Conservation (phyloP, 176 grass and related monocot species). For the Musa troglodytarum region DNA sequence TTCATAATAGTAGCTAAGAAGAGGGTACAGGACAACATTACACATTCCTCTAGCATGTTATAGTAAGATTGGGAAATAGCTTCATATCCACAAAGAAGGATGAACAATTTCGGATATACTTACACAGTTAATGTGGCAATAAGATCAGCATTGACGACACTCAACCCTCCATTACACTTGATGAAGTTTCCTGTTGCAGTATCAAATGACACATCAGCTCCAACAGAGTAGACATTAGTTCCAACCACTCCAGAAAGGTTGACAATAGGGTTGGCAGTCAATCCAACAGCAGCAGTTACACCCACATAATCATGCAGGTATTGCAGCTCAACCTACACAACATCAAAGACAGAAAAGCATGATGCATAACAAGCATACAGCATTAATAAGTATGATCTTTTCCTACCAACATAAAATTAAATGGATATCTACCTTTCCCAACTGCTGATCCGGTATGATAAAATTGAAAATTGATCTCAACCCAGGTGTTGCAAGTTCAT, state of each 20-base stretch:
- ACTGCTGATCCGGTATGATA: slow-evolving; percentile 78
- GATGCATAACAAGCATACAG: too few relatives aligned
- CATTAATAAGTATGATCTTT: neutral
- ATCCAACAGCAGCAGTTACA: slow-evolving; percentile 66
- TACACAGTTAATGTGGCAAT: slow-evolving; percentile 65
- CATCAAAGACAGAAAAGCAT: neutral
- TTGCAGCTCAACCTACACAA: slow-evolving; percentile 73
- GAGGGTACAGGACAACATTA: too few relatives aligned
- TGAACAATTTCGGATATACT: slow-evolving; percentile 18
- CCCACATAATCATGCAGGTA: slow-evolving; percentile 85
- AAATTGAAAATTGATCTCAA: slow-evolving; percentile 88
- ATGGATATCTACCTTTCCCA: slow-evolving; percentile 58
- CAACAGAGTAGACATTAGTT: slow-evolving; percentile 51
- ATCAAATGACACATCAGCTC: slow-evolving; percentile 83
- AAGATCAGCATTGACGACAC: slow-evolving; percentile 65
- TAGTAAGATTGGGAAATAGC: neutral
- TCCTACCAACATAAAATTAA: neutral
- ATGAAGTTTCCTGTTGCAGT: slow-evolving; percentile 77
- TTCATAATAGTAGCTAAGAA: too few relatives aligned
- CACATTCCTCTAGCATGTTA: too few relatives aligned
- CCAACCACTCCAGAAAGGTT: slow-evolving; percentile 71
- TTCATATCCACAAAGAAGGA: neutral
- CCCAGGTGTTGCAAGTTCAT: slow-evolving; percentile 58
- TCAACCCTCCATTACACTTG: slow-evolving; percentile 83
- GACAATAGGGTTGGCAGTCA: slow-evolving; percentile 79